phyloP scores from a whole-genome alignment of 1,284 basidiomycete species.

The Dichomitus squalens region DNA sequence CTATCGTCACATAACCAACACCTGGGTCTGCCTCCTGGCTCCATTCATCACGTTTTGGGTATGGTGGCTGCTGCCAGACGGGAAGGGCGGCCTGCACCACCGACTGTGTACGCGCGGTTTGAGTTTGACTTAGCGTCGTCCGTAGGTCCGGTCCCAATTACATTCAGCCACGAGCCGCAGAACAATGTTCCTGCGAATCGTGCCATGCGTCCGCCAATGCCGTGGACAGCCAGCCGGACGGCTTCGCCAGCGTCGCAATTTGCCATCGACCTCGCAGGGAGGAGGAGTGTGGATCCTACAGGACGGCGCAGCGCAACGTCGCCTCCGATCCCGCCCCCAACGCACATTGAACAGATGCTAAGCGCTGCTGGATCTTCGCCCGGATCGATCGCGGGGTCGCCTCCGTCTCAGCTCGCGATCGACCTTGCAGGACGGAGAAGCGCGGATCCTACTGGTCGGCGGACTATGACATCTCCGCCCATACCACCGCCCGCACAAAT shows the following conservation, averaged over 20 bases:
- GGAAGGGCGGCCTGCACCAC: constrained; percentile 31
- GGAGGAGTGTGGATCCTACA: constrained; percentile 11
- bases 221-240: constrained; percentile 23
- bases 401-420: background rate
- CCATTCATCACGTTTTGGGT: constrained; percentile 37
- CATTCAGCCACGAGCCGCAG: constrained; percentile 62
- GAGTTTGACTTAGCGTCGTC: constrained; percentile 54
- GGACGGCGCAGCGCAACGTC: constrained; percentile 16
- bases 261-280: constrained; percentile 1
- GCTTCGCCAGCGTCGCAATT: constrained; percentile 13
- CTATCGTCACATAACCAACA: constrained; percentile 10
- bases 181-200: constrained; percentile 37
- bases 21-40: constrained; percentile 24
- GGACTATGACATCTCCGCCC: constrained; percentile 2
- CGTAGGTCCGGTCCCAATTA: constrained; percentile 64
- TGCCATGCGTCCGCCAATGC: constrained; percentile 15
- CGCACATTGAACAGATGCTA: constrained; percentile 1
- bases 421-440: background rate
- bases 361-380: background rate
- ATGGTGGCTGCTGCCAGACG: constrained; percentile 29
- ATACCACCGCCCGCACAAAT: background rate
- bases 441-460: background rate
- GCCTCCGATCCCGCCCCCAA: constrained; percentile 3
- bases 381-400: background rate
- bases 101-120: constrained; percentile 67